A percentile compares a stretch with the other conserved stretches of the same genome.
Conservation (phyloP, 306 rosid genomes). For the Styphnolobium japonicum region DNA sequence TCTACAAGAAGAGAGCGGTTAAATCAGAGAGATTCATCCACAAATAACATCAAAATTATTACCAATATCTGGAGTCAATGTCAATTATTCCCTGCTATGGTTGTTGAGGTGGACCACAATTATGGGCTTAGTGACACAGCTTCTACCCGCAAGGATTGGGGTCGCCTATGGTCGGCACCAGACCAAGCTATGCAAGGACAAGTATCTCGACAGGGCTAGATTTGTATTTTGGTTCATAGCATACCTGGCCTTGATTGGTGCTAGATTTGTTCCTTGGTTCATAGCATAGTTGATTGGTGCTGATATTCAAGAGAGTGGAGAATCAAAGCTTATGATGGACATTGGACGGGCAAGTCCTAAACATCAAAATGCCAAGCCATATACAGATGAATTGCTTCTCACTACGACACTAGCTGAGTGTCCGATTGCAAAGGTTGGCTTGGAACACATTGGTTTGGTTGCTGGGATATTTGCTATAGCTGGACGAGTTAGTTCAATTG, state of each 20-base stretch:
- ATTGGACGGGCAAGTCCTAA: slow-evolving; percentile 51
- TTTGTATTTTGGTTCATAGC: slow-evolving; percentile 55
- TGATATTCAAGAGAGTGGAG: too few relatives aligned
- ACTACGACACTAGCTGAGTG: slow-evolving; percentile 76
- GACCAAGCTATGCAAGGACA: slow-evolving; percentile 61
- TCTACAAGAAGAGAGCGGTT: too few relatives aligned
- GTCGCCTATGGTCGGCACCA: slow-evolving; percentile 54
- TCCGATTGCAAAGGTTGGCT: too few relatives aligned
- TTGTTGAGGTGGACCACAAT: slow-evolving; percentile 55
- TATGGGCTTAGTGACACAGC: slow-evolving; percentile 57
- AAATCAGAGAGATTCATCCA: too few relatives aligned
- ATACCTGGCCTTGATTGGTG: slow-evolving; percentile 58
- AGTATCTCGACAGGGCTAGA: slow-evolving; percentile 53
- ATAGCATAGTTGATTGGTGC: too few relatives aligned
- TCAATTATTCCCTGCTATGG: slow-evolving; percentile 57
- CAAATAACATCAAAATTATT: too few relatives aligned
- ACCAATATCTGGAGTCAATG: slow-evolving; percentile 63
- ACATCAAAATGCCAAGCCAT: slow-evolving; percentile 57
- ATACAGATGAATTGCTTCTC: slow-evolving; percentile 61
- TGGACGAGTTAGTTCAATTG: too few relatives aligned
- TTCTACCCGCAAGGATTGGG: slow-evolving; percentile 48
- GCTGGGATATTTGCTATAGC: too few relatives aligned
- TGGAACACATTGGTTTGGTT: too few relatives aligned
- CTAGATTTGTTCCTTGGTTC: too few relatives aligned
- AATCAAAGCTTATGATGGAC: slow-evolving; percentile 54